Base-by-base conservation (phyloP, 345 rosid genomes). In the Firmiana major region DNA sequence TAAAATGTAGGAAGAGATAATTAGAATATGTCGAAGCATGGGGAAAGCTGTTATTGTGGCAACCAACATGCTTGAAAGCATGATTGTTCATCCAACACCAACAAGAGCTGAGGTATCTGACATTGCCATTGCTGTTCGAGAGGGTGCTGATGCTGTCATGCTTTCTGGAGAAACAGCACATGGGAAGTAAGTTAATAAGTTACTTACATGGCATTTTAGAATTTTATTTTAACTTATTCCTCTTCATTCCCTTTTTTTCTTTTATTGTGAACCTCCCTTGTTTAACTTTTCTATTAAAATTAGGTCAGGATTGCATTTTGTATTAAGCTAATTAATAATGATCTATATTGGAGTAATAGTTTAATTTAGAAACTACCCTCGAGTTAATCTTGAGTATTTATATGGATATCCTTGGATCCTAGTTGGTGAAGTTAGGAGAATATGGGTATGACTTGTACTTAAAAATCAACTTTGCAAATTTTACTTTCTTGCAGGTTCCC, bases 101-200 rank as follows among this genome's bases (percentile, higher is more conserved):
- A 93, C 99, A 55, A 84, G 99, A 72, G 98, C 99, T 8, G 99
- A 96, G 90, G 99, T 96, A 49, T 93, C 99, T 42, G 99, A 96
- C 84, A 96, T 96, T 83, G 99, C 98, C 65, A 96, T 96, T 19
- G 99, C 98, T 77, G 99, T 96, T 77, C 88, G 98, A 60, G 99
- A 96, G 87, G 98, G 98, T 81, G 94, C 98, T 75, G 99, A 96
- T 84, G 97, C 97, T 12, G 90, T 96, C 17, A 96, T 96, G 99
- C 99, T 96, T 84, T 96, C 99, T 38, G 99, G 99, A 81, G 99
- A 96, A 88, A 96, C 98, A 83, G 98, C 99, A 81, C 97, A 96
- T 58, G 98, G 98, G 69, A 96, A 93, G 99, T 96, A 83, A 85
- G 99, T 85, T 58, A 9, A 16, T 21, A 38, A 64, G 48, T 9